phyloP scores from a whole-genome alignment of 345 rosid species.

The Litchi chinensis region DNA sequence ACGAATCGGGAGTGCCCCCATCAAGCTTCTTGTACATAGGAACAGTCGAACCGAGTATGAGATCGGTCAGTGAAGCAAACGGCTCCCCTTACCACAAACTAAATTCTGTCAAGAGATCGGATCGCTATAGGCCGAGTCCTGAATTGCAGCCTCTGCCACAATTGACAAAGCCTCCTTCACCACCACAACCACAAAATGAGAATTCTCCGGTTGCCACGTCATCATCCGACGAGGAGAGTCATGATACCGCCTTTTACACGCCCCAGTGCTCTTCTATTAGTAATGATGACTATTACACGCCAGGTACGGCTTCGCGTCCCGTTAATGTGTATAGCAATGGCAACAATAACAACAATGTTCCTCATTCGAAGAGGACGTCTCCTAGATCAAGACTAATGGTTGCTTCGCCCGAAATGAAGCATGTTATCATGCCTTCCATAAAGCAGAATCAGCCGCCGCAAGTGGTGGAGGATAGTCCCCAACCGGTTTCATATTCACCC shows the following conservation, averaged over 20 bases:
- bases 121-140: slow-evolving; percentile 91
- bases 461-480: slow-evolving; percentile 21
- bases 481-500: slow-evolving; percentile 28
- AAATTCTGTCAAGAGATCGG: slow-evolving; percentile 70
- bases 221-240: slow-evolving; percentile 67
- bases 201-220: slow-evolving; percentile 54
- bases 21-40: slow-evolving; percentile 87
- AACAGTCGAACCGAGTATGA: slow-evolving; percentile 71
- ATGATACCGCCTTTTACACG: slow-evolving; percentile 65
- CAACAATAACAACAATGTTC: slow-evolving; percentile 38
- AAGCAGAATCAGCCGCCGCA: slow-evolving; percentile 47
- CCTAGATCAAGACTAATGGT: slow-evolving; percentile 61
- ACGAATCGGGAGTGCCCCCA: slow-evolving; percentile 58
- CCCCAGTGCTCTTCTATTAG: slow-evolving; percentile 74
- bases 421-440: slow-evolving; percentile 76
- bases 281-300: slow-evolving; percentile 72
- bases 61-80: slow-evolving; percentile 53
- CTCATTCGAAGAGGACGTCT: slow-evolving; percentile 84
- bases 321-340: slow-evolving; percentile 21
- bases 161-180: slow-evolving; percentile 49
- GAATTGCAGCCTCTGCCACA: slow-evolving; percentile 95
- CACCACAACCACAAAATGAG: slow-evolving; percentile 15
- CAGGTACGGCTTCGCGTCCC: slow-evolving; percentile 48
- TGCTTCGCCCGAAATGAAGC: slow-evolving; percentile 91
- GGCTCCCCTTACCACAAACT: slow-evolving; percentile 76